Evolutionary conservation across 352 stramenopile species (phyloP), one percentile per base, ranked within the genome.

Genomic region (Lagenidium sp.): DNA sequence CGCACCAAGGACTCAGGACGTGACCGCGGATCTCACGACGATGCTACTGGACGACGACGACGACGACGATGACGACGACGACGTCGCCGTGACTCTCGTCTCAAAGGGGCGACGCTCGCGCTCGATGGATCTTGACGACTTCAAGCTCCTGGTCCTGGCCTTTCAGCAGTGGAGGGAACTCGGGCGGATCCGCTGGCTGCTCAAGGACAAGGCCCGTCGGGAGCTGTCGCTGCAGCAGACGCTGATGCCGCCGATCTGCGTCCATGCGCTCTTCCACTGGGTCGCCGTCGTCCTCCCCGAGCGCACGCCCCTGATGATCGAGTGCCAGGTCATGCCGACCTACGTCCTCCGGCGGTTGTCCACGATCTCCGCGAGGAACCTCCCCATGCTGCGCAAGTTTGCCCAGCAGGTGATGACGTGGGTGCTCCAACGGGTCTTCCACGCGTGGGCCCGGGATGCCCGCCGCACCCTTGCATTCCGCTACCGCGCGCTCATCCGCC

Each of bases 141-240:
- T 55, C 20, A 31, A 65, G 28, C 30, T 65, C n/a, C 39, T 85
- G 3, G 59, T 57, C 16, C 65, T 45, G 4, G 50, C 40, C 6
- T 71, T 80, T 15, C 60, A 81, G 41, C 54, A 67, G 36, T 84
- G 65, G 70, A 65, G 51, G 30, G 64, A 62, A 7, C 47, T 62
- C 12, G 53, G 63, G 16, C 48, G 25, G 0, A 56, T 80, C 20
- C 59, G 65, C 6, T 46, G 51, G 1, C 56, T 80, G 5, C 46
- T 60, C 6, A 41, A 55, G 3, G 47, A 63, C 5, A 51, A 47
- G 20, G 62, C 60, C 24, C 22, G 44, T 0, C 58, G 64, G 1
- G 46, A 70, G 25, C 2, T 60, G 5, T 49, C 48, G 1, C 29
- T 62, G 16, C 44, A 50, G 0, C 58, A 65, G 6, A 38, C 53